These are phyloP conservation scores for Kodamaea lidongshanica DNA, from an alignment of 805 yeast species.

Conservation along the genomic window DNA sequence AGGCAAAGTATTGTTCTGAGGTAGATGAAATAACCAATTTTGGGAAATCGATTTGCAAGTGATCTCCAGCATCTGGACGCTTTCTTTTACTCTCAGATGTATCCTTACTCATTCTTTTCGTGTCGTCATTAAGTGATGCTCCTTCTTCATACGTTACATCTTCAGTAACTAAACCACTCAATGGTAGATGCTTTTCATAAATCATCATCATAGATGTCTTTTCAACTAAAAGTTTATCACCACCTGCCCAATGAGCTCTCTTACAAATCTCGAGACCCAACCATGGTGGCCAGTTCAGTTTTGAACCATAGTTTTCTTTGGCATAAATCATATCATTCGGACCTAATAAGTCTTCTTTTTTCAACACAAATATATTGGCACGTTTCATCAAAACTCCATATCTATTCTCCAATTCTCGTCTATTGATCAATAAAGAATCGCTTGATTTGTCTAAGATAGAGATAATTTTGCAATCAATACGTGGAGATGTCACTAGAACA, in stretches of 20 bases:
- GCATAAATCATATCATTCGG: constrained; percentile 41
- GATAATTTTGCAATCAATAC: constrained; percentile 61
- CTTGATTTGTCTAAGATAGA: constrained; percentile 46
- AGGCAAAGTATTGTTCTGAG: constrained; percentile 63
- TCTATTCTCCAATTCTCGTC: constrained; percentile 50
- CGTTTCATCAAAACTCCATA: constrained; percentile 61
- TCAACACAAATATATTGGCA: constrained; percentile 67
- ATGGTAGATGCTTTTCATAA: constrained; percentile 40
- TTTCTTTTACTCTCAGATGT: constrained; percentile 3
- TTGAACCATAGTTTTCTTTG: constrained; percentile 55
- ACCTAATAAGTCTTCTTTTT: constrained; percentile 36
- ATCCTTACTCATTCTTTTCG: too few relatives aligned
- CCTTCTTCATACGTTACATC: constrained; percentile 7
- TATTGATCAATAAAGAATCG: constrained; percentile 28
- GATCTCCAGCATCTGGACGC: neutral
- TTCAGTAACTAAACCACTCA: constrained; percentile 15
- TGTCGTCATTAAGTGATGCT: too few relatives aligned
- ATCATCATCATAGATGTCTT: constrained; percentile 58
- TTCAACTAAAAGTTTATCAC: constrained; percentile 51
- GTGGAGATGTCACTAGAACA: constrained; percentile 67
- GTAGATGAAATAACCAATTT: constrained; percentile 61
- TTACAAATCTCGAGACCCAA: constrained; percentile 62
- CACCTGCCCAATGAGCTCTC: constrained; percentile 35
- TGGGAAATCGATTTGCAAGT: constrained; percentile 60
- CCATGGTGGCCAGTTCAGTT: constrained; percentile 83